Conservation (phyloP, 306 rosid species). For the Ormosia semicastrata region DNA sequence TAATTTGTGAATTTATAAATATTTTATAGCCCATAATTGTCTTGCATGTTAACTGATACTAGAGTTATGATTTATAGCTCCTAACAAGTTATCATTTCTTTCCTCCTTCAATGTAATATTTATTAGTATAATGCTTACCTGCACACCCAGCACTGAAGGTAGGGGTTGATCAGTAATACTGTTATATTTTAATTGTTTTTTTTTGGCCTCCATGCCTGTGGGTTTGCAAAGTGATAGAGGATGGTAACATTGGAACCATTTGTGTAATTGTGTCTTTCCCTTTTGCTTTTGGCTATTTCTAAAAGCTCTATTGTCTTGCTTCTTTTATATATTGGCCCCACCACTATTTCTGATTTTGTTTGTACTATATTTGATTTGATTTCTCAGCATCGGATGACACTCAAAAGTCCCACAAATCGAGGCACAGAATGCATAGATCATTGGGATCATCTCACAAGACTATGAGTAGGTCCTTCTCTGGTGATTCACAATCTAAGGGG, state of each 20-base stretch:
- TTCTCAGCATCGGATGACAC: conserved; percentile 82
- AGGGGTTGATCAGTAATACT: not conserved
- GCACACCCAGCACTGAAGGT: not conserved
- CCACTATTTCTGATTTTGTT: conserved; percentile 40
- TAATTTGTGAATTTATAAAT: not conserved
- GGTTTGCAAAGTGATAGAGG: conserved; percentile 33
- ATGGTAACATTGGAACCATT: conserved; percentile 66
- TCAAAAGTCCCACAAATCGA: conserved; percentile 77
- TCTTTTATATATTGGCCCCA: conserved; percentile 43
- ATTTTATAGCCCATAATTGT: not conserved
- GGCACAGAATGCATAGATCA: conserved; percentile 73
- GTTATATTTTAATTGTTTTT: conserved; percentile 13
- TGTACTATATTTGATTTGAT: conserved; percentile 30
- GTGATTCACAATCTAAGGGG: conserved; percentile 82
- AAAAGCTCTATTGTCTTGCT: conserved; percentile 34
- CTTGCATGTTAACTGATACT: conserved; percentile 1
- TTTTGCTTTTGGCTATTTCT: conserved; percentile 50
- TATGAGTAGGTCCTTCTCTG: conserved; percentile 75
- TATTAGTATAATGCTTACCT: not conserved
- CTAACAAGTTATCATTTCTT: not conserved
- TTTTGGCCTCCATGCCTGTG: conserved; percentile 11
- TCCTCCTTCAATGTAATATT: conserved; percentile 5
- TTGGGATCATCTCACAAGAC: conserved; percentile 80
- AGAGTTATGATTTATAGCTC: not conserved
- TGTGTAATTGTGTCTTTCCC: conserved; percentile 47